A percentile compares a stretch with the other conserved stretches of the same genome.
phyloP scores from a whole-genome alignment of 345 rosid species.

The Salix caprea region DNA sequence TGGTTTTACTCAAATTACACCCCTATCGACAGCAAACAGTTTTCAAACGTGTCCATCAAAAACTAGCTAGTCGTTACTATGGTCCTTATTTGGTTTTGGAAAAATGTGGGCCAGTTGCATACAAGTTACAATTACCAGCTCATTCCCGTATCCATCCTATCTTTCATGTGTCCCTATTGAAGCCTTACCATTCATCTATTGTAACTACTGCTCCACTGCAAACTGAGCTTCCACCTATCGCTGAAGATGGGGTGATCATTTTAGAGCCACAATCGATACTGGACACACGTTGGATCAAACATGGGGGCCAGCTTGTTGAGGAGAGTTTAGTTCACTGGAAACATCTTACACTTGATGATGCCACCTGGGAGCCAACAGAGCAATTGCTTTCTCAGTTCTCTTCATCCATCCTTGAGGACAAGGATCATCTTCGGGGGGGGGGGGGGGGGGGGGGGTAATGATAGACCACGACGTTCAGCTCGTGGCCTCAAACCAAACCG shows the following conservation, averaged over 20 bases:
- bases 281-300: not conserved
- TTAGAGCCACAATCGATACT: not conserved
- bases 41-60: too few species aligned
- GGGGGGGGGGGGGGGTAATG: not conserved
- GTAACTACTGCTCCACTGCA: not conserved
- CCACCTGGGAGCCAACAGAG: not conserved
- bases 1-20: too few species aligned
- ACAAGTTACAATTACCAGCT: too few species aligned
- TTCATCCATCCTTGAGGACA: too few species aligned
- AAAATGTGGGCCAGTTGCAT: fast-evolving
- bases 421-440: not conserved
- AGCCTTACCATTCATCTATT: too few species aligned
- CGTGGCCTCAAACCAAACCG: too few species aligned
- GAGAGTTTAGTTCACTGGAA: not conserved
- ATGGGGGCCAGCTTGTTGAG: not conserved
- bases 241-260: fast-evolving
- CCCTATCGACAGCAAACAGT: too few species aligned
- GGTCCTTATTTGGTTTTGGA: too few species aligned
- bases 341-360: not conserved
- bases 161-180: too few species aligned
- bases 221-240: not conserved
- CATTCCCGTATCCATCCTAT: too few species aligned
- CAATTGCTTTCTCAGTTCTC: fast-evolving
- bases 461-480: not conserved
- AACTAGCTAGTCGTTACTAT: too few species aligned